Evolutionary conservation across 192 early-diverging fungal genomes (phyloP).

Genomic region (Podila minutissima): DNA sequence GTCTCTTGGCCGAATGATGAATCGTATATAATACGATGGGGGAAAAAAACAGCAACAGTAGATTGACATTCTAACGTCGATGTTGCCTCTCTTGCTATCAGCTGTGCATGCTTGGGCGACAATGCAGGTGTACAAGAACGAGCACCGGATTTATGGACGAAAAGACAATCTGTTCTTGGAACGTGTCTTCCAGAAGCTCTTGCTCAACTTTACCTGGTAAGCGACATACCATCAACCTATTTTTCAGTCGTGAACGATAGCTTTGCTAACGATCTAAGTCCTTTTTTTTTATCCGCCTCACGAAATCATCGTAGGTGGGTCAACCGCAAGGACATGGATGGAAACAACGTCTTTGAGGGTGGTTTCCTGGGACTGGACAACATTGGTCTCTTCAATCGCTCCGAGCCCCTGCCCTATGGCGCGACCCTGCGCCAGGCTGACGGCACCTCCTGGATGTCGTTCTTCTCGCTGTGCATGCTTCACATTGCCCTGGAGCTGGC

Average conservation of each 20-base stretch:
- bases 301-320: constrained; percentile 51
- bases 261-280: not conserved
- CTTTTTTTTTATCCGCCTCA: not conserved
- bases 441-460: constrained; percentile 65
- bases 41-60: not conserved
- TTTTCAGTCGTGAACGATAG: not conserved
- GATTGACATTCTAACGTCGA: not conserved
- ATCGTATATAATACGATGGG: too few relatives aligned
- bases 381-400: constrained; percentile 66
- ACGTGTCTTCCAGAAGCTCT: constrained; percentile 42
- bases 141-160: constrained; percentile 24
- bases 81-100: constrained; percentile 3
- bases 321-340: constrained; percentile 61
- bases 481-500: constrained; percentile 46
- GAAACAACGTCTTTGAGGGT: constrained; percentile 64
- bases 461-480: constrained; percentile 49
- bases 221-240: constrained; percentile 8
- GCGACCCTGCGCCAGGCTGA: constrained; percentile 60
- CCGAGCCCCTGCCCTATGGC: constrained; percentile 56
- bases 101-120: constrained; percentile 50
- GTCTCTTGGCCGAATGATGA: too few relatives aligned
- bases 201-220: constrained; percentile 50
- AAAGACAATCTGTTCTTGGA: constrained; percentile 35
- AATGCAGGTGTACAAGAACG: constrained; percentile 39
- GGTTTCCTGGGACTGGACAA: constrained; percentile 67